These are phyloP conservation scores for Beauveria australis DNA, from an alignment of 2,329 filamentous ascomycete species.

Conservation along the genomic window DNA sequence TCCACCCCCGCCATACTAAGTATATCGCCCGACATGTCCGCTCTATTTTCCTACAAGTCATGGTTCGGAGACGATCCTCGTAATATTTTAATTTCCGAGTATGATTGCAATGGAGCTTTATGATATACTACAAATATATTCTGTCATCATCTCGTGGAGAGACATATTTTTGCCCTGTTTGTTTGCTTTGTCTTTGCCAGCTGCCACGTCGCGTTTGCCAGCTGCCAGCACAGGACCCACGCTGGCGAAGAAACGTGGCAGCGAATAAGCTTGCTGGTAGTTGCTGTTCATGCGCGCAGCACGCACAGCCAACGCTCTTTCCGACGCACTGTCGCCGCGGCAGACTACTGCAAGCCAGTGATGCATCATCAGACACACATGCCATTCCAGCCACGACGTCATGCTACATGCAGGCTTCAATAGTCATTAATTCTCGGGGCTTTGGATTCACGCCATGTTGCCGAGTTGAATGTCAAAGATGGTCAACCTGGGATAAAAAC, in stretches of 20 bases:
- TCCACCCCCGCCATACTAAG: not conserved
- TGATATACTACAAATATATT: not conserved
- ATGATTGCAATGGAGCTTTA: not conserved
- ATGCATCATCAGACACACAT: not conserved
- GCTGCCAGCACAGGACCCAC: not conserved
- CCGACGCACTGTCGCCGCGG: not conserved
- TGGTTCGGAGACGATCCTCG: not conserved
- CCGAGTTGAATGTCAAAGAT: too few species aligned
- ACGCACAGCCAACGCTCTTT: not conserved
- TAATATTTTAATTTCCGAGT: not conserved
- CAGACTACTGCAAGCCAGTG: slow-evolving; percentile 6
- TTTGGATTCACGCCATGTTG: too few species aligned
- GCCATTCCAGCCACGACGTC: not conserved
- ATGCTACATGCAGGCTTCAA: not conserved
- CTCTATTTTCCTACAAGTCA: not conserved
- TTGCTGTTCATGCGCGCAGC: not conserved
- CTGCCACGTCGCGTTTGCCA: not conserved
- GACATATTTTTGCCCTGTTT: not conserved
- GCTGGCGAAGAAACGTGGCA: not conserved
- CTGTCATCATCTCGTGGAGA: not conserved
- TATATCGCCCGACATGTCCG: not conserved
- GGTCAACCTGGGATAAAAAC: too few species aligned
- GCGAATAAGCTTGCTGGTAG: not conserved
- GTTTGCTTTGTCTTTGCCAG: not conserved
- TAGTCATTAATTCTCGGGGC: not conserved